Base-by-base conservation (phyloP, 495 filamentous ascomycete species). In the Halenospora varia region DNA sequence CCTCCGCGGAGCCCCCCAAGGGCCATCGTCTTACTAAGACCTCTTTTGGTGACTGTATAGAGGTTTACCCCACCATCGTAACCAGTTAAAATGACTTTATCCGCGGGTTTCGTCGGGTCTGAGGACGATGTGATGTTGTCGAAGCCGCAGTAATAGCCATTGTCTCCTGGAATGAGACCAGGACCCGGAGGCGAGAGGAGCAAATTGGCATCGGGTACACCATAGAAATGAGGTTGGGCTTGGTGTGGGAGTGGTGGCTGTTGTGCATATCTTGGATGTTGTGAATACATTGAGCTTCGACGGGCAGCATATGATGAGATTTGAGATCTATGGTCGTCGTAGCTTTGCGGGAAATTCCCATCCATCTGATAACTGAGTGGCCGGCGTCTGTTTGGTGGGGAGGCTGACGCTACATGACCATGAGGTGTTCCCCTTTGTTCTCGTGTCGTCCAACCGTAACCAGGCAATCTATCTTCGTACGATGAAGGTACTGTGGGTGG, bases 161-260 rank as follows among this genome's bases (percentile, higher is more conserved):
- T 74, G 29, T 82, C 79, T 2, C 82, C 85, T 3, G 88, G 81
- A 53, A 77, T 72, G 48, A 80, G 70, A 17, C 80, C 75, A 15
- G 72, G 59, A 55, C 69, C 71, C 11, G 64, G 71, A 68, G 83
- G 74, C 61, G 80, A 73, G 69, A 85, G 74, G 63, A 86, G 79
- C 62, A 88, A 76, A 63, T 91, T 80, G 63, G 91, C 80, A 61
- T 88, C 82, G 57, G 83, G 78, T 50, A 84, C 84, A 25, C 81
- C 82, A 62, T 78, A 81, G 60, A 81, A 81, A 60, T 92, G 87
- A 9, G 89, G 75, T 70, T 95, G 92, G 0, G 87, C 84, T 51
- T 90, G 81, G 71, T 95, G 90, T 6, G 90, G 90, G 18, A 86
- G 81, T 26, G 90, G 89, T n/a, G 84, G 84, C 53, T 85, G 77